Evolutionary conservation across 176 grass and related monocot species (phyloP).

Genomic region (Thalia dealbata): DNA sequence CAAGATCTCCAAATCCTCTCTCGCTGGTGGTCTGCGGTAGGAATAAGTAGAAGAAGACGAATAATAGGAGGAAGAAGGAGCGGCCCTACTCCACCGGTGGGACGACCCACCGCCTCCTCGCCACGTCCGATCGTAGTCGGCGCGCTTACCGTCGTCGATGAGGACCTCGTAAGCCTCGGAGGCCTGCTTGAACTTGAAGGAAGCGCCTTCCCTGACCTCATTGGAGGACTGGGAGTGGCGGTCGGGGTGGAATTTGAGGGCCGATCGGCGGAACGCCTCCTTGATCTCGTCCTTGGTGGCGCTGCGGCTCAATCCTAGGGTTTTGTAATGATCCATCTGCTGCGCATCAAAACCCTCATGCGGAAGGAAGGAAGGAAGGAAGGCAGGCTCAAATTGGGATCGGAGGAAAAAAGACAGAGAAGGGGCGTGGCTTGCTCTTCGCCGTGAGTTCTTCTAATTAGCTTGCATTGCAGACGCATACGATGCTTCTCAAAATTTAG

Average conservation of each 20-base stretch:
- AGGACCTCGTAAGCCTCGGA: constrained; percentile 62
- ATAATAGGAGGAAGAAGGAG: constrained; percentile 2
- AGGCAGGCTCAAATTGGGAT: not conserved
- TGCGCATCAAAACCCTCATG: not conserved
- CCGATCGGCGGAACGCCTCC: constrained; percentile 49
- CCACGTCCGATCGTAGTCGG: constrained; percentile 34
- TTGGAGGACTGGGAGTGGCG: constrained; percentile 41
- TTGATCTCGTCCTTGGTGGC: constrained; percentile 67
- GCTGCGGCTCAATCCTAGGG: constrained; percentile 35
- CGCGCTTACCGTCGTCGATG: constrained; percentile 37
- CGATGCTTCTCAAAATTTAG: not conserved
- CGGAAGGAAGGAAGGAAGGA: not conserved
- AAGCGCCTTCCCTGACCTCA: constrained; percentile 26
- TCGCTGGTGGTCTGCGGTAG: constrained; percentile 16
- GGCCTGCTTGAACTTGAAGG: constrained; percentile 47
- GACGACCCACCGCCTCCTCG: constrained; percentile 14
- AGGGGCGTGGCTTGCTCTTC: not conserved
- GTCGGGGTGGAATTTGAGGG: constrained; percentile 60
- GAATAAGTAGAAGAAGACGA: not conserved
- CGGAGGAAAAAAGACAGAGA: not conserved
- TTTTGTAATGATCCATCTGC: constrained; percentile 48
- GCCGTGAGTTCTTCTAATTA: not conserved
- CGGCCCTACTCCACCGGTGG: constrained; percentile 8
- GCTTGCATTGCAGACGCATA: not conserved
- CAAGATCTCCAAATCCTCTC: constrained; percentile 35